Percentiles rank a stretch among this genome's conserved stretches.
phyloP scores from a whole-genome alignment of 179 eudicot genomes.

The Gypsophila paniculata region DNA sequence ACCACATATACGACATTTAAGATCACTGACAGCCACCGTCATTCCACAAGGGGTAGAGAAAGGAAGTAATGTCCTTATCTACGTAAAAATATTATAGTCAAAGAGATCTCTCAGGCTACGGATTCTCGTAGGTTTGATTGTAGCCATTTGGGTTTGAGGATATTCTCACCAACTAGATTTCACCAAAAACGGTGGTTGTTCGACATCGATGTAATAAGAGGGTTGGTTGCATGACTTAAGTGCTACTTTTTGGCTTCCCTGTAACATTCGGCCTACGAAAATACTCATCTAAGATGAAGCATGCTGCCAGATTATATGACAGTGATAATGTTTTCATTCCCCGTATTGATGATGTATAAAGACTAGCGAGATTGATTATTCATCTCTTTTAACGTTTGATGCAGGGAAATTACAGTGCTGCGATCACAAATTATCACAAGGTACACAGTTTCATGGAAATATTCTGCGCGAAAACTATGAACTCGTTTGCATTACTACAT shows the following conservation, averaged over 20 bases:
- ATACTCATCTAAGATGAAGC: background rate
- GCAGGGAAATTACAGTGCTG: constrained; percentile 44
- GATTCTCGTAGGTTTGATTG: background rate
- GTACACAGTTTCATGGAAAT: too few relatives aligned
- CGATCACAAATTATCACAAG: constrained; percentile 87
- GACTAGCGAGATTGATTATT: background rate
- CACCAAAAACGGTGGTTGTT: too few relatives aligned
- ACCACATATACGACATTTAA: background rate
- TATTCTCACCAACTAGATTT: too few relatives aligned
- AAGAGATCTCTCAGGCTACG: background rate
- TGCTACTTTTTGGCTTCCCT: background rate
- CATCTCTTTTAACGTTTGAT: background rate
- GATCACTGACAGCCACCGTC: background rate
- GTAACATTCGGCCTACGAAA: too few relatives aligned
- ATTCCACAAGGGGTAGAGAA: background rate
- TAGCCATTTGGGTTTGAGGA: background rate
- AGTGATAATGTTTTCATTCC: too few relatives aligned
- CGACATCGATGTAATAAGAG: too few relatives aligned
- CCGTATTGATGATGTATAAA: too few relatives aligned
- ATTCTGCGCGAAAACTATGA: background rate
- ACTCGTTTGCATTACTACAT: background rate
- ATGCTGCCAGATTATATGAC: background rate
- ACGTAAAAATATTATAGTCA: background rate
- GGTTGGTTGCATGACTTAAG: too few relatives aligned
- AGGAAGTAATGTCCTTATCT: background rate